Base-by-base conservation (phyloP, 371 early-diverging fungal species). In the Lichtheimia hyalospora region DNA sequence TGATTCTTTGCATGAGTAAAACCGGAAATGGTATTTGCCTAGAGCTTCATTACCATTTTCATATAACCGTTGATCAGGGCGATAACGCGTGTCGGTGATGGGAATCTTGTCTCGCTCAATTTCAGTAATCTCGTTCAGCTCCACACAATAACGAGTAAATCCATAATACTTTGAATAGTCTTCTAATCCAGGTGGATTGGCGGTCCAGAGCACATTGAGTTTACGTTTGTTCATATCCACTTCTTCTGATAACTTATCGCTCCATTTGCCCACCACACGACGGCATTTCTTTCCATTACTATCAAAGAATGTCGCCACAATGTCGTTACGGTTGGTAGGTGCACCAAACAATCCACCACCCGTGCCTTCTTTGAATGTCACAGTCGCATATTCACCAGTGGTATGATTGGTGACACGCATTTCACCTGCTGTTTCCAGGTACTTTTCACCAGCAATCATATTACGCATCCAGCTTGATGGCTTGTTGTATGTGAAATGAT, bases 11-110 rank as follows among this genome's bases (percentile, higher is more conserved):
- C 7, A 7, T 27, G 27, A 27, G 27, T 27, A 27, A 28, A 16
- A 42, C 3, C 39, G 1, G 0, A 27, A 27, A 7, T 7, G 4
- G 1, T 3, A 27, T 1, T n/a, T n/a, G n/a, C n/a, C 0, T 27
- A 4, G 2, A 55, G 18, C 28, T 56, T 18, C 4, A 6, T 8
- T 73, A 34, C 95, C 96, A 55, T 89, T 71, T 66, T 91, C 94
- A 73, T 87, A 86, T 16, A 89, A 63, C 14, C 90, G 72, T 74
- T 96, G 95, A 70, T 97, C 97, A 5, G 96, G 90, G 6, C 97
- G 86, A 64, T 84, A 85, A 20, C 97, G 80, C 3, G 95, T 91
- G 68, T 97, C 97, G 1, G 97, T 96, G 51, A 64, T 82, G 16
- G 96, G 96, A 43, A 96, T 49, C 46, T 77, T 65, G 6, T 70